Conservation (phyloP, 371 early-diverging fungal genomes). For the Saksenaea oblongispora region DNA sequence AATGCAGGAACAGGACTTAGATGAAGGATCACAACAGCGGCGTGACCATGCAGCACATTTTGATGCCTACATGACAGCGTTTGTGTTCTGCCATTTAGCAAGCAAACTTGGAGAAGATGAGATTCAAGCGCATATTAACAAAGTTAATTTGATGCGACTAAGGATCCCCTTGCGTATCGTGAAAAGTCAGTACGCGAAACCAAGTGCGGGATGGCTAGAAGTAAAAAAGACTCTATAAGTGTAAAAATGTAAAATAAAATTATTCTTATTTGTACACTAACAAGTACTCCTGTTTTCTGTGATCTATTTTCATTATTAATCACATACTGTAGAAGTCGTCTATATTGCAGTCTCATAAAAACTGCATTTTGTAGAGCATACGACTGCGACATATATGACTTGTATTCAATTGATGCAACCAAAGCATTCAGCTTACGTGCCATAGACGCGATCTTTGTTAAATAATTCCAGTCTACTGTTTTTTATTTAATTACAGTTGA, state of each 20-base stretch:
- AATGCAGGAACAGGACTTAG: not conserved
- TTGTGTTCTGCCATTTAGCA: constrained; percentile 63
- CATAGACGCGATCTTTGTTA: too few relatives aligned
- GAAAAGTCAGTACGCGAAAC: constrained; percentile 53
- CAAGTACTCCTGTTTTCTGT: too few relatives aligned
- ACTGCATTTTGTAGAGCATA: too few relatives aligned
- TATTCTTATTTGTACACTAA: too few relatives aligned
- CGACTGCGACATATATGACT: too few relatives aligned
- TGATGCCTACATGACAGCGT: constrained; percentile 96
- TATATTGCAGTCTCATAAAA: too few relatives aligned
- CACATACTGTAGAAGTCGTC: too few relatives aligned
- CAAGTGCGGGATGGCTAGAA: constrained; percentile 15
- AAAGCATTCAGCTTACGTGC: too few relatives aligned
- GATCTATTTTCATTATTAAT: too few relatives aligned
- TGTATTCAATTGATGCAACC: too few relatives aligned
- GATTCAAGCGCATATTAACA: constrained; percentile 47
- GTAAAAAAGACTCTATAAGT: constrained; percentile 1
- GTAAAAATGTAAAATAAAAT: not conserved
- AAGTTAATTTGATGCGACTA: constrained; percentile 74
- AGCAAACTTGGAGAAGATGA: constrained; percentile 11
- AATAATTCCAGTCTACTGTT: too few relatives aligned
- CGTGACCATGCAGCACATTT: constrained; percentile 81
- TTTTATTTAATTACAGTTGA: too few relatives aligned
- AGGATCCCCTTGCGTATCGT: constrained; percentile 60
- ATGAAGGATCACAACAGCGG: constrained; percentile 5